Base-by-base conservation (phyloP, 2,329 filamentous ascomycete genomes). In the Hypomyces perniciosus region DNA sequence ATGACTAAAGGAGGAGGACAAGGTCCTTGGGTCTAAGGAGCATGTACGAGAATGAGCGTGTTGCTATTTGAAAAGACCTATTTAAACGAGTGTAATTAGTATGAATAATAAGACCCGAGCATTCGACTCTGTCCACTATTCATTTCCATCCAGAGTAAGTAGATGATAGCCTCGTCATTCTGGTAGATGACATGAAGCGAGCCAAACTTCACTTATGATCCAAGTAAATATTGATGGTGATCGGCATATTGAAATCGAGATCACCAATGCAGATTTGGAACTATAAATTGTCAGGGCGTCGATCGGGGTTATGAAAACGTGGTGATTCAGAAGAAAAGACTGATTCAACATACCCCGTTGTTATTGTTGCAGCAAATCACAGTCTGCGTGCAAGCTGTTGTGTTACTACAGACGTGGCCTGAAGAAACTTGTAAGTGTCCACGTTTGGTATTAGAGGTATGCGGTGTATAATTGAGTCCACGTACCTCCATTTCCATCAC, bases 221-320 rank as follows among this genome's bases (percentile, higher is more conserved):
- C 20, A 20, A 20, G 20, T 46, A 46, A 35, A 46, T 20, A 20
- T 46, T 46, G 34, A 46, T 46, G 34, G 44, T 46, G 27, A 46
- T 30, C 20, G 44, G 44, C 20, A 39, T 29, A 5, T 46, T 46
- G 33, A 46, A 46, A 13, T 46, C 44, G 13, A 46, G 35, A 3
- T 46, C 44, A 27, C 44, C 44, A 13, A 46, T 46, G 44, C 44
- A 46, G 31, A 46, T 46, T 46, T 46, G 44, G 35, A 46, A 46
- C 44, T 46, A 20, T 5, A 26, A 20, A 20, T 20, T 20, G 20
- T 20, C 20, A 20, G 20, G 20, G 20, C 20, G 20, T 20, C 20
- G 20, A 20, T 20, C 20, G 3, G 20, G 20, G 20, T 20, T 20
- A 20, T 20, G 20, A 20, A 20, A 5, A 38, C 39, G 20, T 20